A percentile compares a stretch with the other conserved stretches of the same genome.
phyloP scores from a whole-genome alignment of 768 basidiomycete species.

The Chiua virens region DNA sequence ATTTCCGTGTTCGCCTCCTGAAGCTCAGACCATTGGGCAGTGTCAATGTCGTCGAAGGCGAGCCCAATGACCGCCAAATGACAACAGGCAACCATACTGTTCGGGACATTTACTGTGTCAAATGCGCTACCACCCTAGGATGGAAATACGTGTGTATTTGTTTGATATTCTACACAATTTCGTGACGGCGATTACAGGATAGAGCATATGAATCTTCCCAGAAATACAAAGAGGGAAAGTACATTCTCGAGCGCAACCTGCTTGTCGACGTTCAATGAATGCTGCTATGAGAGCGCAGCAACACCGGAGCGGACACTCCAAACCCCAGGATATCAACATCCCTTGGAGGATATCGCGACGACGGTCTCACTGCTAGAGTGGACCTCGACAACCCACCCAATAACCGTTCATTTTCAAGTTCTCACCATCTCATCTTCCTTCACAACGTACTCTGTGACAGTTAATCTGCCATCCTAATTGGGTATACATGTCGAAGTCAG shows the following conservation, averaged over 20 bases:
- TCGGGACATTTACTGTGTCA: conserved; percentile 91
- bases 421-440: conserved; percentile 15
- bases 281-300: conserved; percentile 10
- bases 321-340: conserved; percentile 10
- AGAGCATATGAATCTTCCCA: conserved; percentile 86
- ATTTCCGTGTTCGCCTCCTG: conserved; percentile 8
- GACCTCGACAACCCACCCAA: conserved; percentile 9
- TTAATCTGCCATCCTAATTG: conserved; percentile 24
- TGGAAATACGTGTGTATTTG: conserved; percentile 88
- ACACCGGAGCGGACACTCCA: conserved; percentile 3
- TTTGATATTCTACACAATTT: neutral
- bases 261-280: conserved; percentile 80
- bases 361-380: conserved; percentile 17
- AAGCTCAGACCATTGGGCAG: conserved; percentile 39
- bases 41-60: conserved; percentile 89
- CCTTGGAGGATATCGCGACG: conserved; percentile 7
- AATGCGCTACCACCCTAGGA: conserved; percentile 83
- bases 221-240: conserved; percentile 99
- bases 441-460: conserved; percentile 20
- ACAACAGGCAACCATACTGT: conserved; percentile 96
- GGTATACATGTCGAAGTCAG: conserved; percentile 19
- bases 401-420: conserved; percentile 10
- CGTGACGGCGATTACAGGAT: conserved; percentile 55
- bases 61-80: conserved; percentile 91
- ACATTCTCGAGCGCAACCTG: conserved; percentile 92